A percentile compares a stretch with the other conserved stretches of the same genome.
These are phyloP conservation scores for Daldinia sp. DNA, from an alignment of 2,329 filamentous ascomycete genomes.

Conservation along the genomic window DNA sequence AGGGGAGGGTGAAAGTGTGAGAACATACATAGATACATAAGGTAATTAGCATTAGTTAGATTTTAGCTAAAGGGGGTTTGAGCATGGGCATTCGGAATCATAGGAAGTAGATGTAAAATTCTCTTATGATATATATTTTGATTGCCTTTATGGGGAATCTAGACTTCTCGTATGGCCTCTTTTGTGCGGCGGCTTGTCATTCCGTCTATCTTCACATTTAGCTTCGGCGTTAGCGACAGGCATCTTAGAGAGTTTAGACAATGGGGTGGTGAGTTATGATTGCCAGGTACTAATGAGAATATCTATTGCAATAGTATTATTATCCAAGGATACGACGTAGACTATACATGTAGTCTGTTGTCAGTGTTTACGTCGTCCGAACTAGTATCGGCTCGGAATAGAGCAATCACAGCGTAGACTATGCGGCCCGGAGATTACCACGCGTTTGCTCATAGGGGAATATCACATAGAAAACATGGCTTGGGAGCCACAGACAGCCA, in stretches of 20 bases:
- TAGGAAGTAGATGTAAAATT: background rate
- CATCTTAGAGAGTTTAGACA: background rate
- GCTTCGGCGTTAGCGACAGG: background rate
- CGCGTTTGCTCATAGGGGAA: background rate
- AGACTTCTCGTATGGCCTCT: background rate
- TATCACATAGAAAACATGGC: background rate
- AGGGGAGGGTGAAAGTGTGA: no score
- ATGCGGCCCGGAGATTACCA: background rate
- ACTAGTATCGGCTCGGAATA: background rate
- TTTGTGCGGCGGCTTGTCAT: background rate
- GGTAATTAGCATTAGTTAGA: constrained; percentile 4
- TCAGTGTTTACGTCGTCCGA: background rate
- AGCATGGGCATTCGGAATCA: background rate
- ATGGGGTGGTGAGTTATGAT: background rate
- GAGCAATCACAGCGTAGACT: background rate
- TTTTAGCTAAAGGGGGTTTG: background rate
- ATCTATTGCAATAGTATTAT: background rate
- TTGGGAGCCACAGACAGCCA: background rate
- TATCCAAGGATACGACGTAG: background rate
- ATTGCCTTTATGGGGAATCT: no score
- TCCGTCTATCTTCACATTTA: background rate
- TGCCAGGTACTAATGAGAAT: background rate
- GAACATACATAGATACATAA: background rate
- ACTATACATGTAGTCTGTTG: background rate
- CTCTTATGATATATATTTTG: no score